Percentiles rank a stretch among this genome's conserved stretches.
Evolutionary conservation across 768 basidiomycete genomes (phyloP).

Genomic region (Tricholoma saponaceum): DNA sequence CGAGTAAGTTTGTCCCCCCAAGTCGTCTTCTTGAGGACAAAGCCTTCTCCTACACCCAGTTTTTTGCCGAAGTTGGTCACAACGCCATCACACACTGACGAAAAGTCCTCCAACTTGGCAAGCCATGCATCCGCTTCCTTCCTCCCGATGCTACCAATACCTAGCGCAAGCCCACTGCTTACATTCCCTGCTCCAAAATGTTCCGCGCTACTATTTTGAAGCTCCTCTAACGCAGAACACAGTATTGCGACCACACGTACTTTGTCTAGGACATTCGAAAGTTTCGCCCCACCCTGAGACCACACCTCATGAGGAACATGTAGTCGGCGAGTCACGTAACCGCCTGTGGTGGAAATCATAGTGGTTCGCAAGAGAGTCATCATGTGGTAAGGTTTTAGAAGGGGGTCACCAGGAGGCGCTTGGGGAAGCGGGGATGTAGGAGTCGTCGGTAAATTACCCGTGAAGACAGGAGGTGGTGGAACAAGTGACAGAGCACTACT

Average conservation of each 20-base stretch:
- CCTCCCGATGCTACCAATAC: slow-evolving; percentile 71
- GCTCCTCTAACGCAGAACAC: slow-evolving; percentile 73
- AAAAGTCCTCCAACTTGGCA: slow-evolving; percentile 76
- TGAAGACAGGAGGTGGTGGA: slow-evolving; percentile 42
- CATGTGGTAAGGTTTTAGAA: slow-evolving; percentile 87
- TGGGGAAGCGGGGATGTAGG: slow-evolving; percentile 79
- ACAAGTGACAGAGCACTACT: slow-evolving; percentile 29
- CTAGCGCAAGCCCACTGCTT: slow-evolving; percentile 66
- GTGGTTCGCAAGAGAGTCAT: slow-evolving; percentile 78
- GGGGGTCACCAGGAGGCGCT: slow-evolving; percentile 61
- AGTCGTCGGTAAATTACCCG: slow-evolving; percentile 61
- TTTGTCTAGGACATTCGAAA: slow-evolving; percentile 79
- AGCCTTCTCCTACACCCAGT: slow-evolving; percentile 83
- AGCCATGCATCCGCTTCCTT: slow-evolving; percentile 82
- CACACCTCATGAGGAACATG: slow-evolving; percentile 90
- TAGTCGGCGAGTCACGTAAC: slow-evolving; percentile 80
- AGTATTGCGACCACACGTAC: slow-evolving; percentile 80
- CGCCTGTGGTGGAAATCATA: slow-evolving; percentile 78
- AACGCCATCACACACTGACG: slow-evolving; percentile 71
- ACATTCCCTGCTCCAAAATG: slow-evolving; percentile 78
- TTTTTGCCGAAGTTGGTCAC: slow-evolving; percentile 84
- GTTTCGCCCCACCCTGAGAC: slow-evolving; percentile 87
- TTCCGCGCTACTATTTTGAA: slow-evolving; percentile 67
- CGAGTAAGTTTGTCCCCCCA: slow-evolving; percentile 75
- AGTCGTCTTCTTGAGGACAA: slow-evolving; percentile 76